Evolutionary conservation across 495 filamentous ascomycete genomes (phyloP).

Genomic region (Podospora pseudocomata): DNA sequence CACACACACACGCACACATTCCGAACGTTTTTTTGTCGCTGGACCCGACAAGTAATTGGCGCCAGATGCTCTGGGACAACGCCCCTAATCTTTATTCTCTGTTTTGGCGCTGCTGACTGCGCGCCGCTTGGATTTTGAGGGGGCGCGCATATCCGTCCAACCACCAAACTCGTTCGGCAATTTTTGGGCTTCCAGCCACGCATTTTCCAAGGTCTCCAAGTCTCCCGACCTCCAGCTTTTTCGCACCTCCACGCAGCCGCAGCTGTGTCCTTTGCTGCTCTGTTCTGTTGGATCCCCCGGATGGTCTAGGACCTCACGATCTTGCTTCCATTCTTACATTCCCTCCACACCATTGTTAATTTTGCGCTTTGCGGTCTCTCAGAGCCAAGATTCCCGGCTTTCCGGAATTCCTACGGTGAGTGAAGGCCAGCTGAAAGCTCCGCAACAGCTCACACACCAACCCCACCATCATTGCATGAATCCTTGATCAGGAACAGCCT

Average conservation of each 20-base stretch:
- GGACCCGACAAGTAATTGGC: slow-evolving; percentile 20
- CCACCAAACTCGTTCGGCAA: slow-evolving; percentile 9
- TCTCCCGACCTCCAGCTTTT: slow-evolving; percentile 31
- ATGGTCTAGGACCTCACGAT: slow-evolving; percentile 9
- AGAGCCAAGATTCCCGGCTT: slow-evolving; percentile 13
- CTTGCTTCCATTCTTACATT: slow-evolving; percentile 15
- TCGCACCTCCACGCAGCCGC: slow-evolving; percentile 19
- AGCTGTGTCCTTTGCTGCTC: background rate
- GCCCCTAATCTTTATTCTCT: slow-evolving; percentile 14
- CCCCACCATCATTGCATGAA: slow-evolving; percentile 10
- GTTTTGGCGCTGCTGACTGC: slow-evolving; percentile 12
- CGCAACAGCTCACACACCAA: slow-evolving; percentile 11
- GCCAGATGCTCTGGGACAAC: slow-evolving; percentile 13
- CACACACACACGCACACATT: background rate
- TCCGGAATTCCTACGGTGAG: slow-evolving; percentile 18
- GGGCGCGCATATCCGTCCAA: slow-evolving; percentile 2
- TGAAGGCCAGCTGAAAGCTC: slow-evolving; percentile 2
- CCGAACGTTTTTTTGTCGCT: slow-evolving; percentile 24
- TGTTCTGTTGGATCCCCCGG: background rate
- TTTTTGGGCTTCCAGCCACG: slow-evolving; percentile 31
- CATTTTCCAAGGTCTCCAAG: slow-evolving; percentile 17
- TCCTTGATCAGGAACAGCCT: slow-evolving; percentile 1
- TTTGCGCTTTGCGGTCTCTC: slow-evolving; percentile 12
- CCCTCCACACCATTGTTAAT: slow-evolving; percentile 6
- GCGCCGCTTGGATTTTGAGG: slow-evolving; percentile 4